Evolutionary conservation across 805 yeast genomes (phyloP), one percentile per base, ranked within the genome.

Genomic region (Wickerhamiella parazyma): DNA sequence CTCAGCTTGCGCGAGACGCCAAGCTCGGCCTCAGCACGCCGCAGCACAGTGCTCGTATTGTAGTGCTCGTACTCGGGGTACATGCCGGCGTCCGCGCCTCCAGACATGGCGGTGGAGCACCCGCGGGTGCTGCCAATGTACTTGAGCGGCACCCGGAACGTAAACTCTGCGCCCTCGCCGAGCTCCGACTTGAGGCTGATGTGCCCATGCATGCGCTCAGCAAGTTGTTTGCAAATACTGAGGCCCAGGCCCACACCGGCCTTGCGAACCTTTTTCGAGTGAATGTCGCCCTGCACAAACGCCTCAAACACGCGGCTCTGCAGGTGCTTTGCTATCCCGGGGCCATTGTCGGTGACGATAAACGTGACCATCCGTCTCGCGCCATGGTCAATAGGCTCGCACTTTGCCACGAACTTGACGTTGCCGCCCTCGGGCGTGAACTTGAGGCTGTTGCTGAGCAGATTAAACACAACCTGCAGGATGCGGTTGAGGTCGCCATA

Each of bases 191-290:
- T 71, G 41, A 91, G 61, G 2, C 76, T 72, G 62, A 91, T 72
- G 0, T 85, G 76, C 45, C 98, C 95, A 45, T 77, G 72, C 97
- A 89, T 89, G 76, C 87, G 75, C 28, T 71, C 73, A 0, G 95
- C 95, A 47, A 91, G 71, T 61, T 89, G 96, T 47, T 84, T 70
- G 62, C 96, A 91, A 55, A 89, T 89, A 1, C 79, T 72, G 36
- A 89, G 70, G 1, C 98, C 98, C 38, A 89, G 67, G 2, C 97
- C 98, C 0, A 96, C 91, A 51, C 98, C 98, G 46, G 97, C 96
- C 56, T 81, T 79, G 45, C 87, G 83, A 56, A 94, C 71, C 4
- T 94, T 82, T 21, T 85, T 67, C 0, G 95, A 85, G 28, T 22
- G 26, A 60, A 86, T 95, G 56, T 89, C 97, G 42, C 97, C 98